Base-by-base conservation (phyloP, 345 rosid genomes). In the Anacardium occidentale region DNA sequence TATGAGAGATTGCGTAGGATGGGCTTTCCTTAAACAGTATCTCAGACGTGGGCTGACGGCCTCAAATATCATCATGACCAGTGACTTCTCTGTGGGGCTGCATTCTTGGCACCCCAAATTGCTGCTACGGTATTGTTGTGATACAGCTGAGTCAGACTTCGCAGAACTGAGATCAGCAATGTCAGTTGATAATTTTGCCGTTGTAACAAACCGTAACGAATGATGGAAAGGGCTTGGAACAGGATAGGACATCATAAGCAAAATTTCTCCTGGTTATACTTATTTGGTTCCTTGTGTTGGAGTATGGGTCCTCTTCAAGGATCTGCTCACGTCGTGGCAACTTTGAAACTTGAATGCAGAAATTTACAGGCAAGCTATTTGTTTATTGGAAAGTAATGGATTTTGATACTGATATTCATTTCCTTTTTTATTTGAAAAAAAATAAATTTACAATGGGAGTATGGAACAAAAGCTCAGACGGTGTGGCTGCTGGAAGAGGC, bases 151-250 rank as follows among this genome's bases (percentile, higher is more conserved):
- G 15, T 74, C 77, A 2, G 69, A 76, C 64, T 67, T 68, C 71
- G 75, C 74, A n/a, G 71, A 69, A 18, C 88, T 75, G 64, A 65
- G 85, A 59, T 47, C 75, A 26, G 66, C 78, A 47, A 76, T 74
- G 56, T 56, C 74, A 1, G 86, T 70, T 13, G 65, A 85, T 69
- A 82, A 76, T 70, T 86, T 85, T 74, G 99, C 88, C 21, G 97
- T 91, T 75, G 85, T 91, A 76, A 82, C 89, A 40, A 88, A 91
- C 75, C 85, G 99, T n/a, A 87, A 76, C 11, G 87, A 92, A 80
- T 81, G 89, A 74, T 95, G 99, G 99, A n/a, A 94, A 95, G 71
- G 98, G 97, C 18, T 82, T 95, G 73, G 99, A 91, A 69, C 98
- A 92, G 82, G 96, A 92, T 82, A 89, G 91, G 74, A 91, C 97